Conservation (phyloP, 129 eudicot species). For the Tanacetum coccineum region DNA sequence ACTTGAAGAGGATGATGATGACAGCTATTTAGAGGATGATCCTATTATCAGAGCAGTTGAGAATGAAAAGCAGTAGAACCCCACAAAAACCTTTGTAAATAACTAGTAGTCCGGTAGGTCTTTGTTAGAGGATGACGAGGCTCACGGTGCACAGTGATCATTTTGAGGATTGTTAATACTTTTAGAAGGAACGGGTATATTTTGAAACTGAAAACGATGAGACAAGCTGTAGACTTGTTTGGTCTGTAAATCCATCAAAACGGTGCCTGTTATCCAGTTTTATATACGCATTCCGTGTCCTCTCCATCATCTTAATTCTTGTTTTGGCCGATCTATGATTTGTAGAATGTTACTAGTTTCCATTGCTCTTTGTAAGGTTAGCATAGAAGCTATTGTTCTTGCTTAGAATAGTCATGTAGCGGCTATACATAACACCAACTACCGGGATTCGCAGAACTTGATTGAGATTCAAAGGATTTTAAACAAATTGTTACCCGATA, state of each 20-base stretch:
- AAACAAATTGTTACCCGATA: no score
- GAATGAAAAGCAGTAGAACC: conserved; percentile 38
- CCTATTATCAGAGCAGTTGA: conserved; percentile 46
- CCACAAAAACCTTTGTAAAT: conserved; percentile 22
- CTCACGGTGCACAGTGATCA: not conserved
- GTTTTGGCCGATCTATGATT: no score
- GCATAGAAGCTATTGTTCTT: no score
- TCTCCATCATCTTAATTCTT: no score
- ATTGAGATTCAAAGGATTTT: no score
- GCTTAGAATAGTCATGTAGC: no score
- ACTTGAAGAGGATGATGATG: conserved; percentile 55
- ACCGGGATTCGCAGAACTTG: no score
- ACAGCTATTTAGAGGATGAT: conserved; percentile 45
- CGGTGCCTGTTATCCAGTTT: not conserved
- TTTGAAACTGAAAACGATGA: not conserved
- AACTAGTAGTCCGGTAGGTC: conserved; percentile 6
- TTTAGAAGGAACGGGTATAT: not conserved
- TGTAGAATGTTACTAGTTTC: no score
- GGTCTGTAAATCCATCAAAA: not conserved
- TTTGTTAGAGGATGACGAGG: conserved; percentile 3
- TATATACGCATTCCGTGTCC: not conserved
- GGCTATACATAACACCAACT: no score
- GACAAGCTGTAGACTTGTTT: not conserved
- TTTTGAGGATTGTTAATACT: not conserved
- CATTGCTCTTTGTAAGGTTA: no score